A percentile compares a stretch with the other conserved stretches of the same genome.
Evolutionary conservation across 2,329 filamentous ascomycete species (phyloP).

Genomic region (Verticillium zaregamsianum): DNA sequence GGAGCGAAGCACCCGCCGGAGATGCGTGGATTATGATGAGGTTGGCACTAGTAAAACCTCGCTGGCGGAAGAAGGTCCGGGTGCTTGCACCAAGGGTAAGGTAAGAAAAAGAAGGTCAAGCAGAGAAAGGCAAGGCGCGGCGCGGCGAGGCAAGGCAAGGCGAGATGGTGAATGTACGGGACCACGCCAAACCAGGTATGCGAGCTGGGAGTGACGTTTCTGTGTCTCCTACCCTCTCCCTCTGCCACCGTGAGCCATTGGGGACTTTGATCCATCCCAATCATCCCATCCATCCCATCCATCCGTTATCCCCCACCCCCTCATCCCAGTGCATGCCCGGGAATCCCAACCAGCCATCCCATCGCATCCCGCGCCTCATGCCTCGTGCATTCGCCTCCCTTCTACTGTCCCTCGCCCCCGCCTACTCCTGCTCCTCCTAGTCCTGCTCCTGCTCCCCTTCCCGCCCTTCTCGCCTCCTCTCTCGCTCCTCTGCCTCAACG

Average conservation of each 20-base stretch:
- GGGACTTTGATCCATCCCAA: background rate
- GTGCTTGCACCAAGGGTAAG: background rate
- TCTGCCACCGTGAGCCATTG: background rate
- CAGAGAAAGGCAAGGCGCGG: background rate
- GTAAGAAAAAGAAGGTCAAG: background rate
- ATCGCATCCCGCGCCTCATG: background rate
- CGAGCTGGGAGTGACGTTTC: background rate
- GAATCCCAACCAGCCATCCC: background rate
- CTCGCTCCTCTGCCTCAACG: background rate
- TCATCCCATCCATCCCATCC: background rate
- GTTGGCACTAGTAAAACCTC: background rate
- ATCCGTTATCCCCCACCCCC: background rate
- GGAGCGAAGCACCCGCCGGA: background rate
- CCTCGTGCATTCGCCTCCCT: background rate
- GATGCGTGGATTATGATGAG: background rate
- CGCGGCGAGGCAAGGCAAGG: background rate
- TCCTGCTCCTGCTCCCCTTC: background rate
- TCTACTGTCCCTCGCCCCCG: background rate
- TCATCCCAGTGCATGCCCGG: background rate
- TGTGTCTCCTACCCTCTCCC: background rate
- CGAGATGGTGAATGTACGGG: background rate
- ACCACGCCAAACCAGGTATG: too few relatives aligned
- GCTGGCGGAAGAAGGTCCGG: background rate
- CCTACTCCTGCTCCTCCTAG: background rate
- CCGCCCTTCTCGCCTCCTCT: background rate